Conservation (phyloP, 1,139 yeast species). For the Keqinozyma sinolaborantium region DNA sequence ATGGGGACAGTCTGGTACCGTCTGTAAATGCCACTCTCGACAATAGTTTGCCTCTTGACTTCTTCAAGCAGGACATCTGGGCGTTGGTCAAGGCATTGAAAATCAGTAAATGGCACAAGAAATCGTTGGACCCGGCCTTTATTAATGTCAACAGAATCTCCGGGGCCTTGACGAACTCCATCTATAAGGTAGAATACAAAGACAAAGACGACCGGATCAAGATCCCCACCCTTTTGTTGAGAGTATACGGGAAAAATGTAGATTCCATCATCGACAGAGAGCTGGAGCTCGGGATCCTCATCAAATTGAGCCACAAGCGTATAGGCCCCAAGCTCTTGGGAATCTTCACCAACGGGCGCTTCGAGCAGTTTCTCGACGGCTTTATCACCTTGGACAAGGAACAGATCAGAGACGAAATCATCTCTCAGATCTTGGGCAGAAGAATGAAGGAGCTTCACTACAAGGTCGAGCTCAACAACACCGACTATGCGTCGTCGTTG, state of each 20-base stretch:
- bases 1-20: constrained; percentile 26
- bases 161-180: constrained; percentile 92
- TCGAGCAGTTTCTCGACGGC: constrained; percentile 85
- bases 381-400: constrained; percentile 70
- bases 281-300: constrained; percentile 67
- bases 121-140: constrained; percentile 39
- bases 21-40: constrained; percentile 50
- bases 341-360: constrained; percentile 84
- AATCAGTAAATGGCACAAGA: constrained; percentile 75
- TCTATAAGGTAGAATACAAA: constrained; percentile 59
- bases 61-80: constrained; percentile 79
- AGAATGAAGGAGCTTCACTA: constrained; percentile 94
- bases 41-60: constrained; percentile 73
- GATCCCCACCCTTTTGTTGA: constrained; percentile 53
- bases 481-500: constrained; percentile 37
- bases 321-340: constrained; percentile 92
- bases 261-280: constrained; percentile 85
- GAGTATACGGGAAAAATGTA: constrained; percentile 91
- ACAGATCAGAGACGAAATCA: constrained; percentile 71
- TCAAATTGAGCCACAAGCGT: constrained; percentile 67
- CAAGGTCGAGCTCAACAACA: constrained; percentile 68
- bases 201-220: constrained; percentile 21
- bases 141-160: constrained; percentile 59
- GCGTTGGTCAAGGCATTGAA: constrained; percentile 60
- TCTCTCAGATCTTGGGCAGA: constrained; percentile 84